Base-by-base conservation (phyloP, 257 asterid genomes). In the Fraxinus anomala region DNA sequence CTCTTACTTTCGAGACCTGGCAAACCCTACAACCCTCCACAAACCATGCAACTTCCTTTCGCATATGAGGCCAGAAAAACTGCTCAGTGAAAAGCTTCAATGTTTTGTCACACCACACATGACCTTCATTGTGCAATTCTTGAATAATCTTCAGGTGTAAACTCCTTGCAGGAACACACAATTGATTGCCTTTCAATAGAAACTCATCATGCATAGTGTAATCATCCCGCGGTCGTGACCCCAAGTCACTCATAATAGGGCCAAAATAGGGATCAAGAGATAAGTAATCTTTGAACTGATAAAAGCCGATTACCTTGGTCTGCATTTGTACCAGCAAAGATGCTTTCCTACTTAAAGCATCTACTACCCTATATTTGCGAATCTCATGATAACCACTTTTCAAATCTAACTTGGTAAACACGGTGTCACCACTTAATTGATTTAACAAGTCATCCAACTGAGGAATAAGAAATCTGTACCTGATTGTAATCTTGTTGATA, bases 301-400 rank as follows among this genome's bases (percentile, higher is more conserved):
- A 74, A 76, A 65, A 75, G 0, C 67, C 80, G 12, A 31, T 23
- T 6, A 67, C 49, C 26, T 13, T 33, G 2, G 13, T 23, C 0
- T 19, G 17, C 19, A 76, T 44, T 0, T 40, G 3, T 0, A 37
- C 9, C 3, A 67, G 8, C 5, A 76, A 12, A 5, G 37, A 34
- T 1, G 8, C 8, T 5, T 34, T 34, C 8, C 37, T 34, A 5
- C 37, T 34, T 34, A 34, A 5, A 0, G 37, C 37, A 34, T 34
- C 7, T 5, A 31, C 74, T 5, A 76, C 73, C 6, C 28, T 40
- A 8, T 37, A 9, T 4, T 73, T 79, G 1, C 70, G 61, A 65
- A 78, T 79, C 21, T 79, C 75, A 23, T 65, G 74, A 14, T 33
- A 76, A 77, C 34, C 37, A 34, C 6, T 34, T 4, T 34, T 34